Percentiles rank a stretch among this genome's conserved stretches.
These are phyloP conservation scores for Geotrichum klebahnii DNA, from an alignment of 1,139 yeast genomes.

Conservation along the genomic window DNA sequence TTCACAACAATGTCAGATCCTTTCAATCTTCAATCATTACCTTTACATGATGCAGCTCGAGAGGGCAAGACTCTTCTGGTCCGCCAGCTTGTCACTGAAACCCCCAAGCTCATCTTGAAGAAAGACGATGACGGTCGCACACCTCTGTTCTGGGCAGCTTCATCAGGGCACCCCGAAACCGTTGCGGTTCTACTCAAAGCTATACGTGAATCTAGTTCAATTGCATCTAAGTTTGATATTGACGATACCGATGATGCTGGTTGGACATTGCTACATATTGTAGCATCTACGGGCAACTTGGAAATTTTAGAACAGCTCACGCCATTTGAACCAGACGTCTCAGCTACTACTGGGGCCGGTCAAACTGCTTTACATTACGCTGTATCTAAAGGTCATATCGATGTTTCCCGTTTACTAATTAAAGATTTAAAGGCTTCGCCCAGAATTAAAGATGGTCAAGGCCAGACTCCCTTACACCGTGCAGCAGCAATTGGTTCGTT, in stretches of 20 bases:
- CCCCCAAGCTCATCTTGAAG: slow-evolving; percentile 46
- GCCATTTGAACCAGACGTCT: slow-evolving; percentile 46
- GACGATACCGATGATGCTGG: slow-evolving; percentile 75
- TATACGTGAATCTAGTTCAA: slow-evolving; percentile 24
- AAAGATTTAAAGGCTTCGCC: slow-evolving; percentile 52
- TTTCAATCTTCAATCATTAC: slow-evolving; percentile 21
- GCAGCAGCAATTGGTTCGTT: slow-evolving; percentile 78
- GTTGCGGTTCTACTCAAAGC: slow-evolving; percentile 51
- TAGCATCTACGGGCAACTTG: slow-evolving; percentile 66
- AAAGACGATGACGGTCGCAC: slow-evolving; percentile 74
- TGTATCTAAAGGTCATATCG: slow-evolving; percentile 59
- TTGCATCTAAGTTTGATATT: slow-evolving; percentile 48
- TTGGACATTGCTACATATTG: slow-evolving; percentile 86
- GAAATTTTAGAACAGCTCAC: slow-evolving; percentile 47
- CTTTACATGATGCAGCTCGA: slow-evolving; percentile 57
- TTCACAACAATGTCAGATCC: slow-evolving; percentile 21
- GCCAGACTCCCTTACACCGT: slow-evolving; percentile 68
- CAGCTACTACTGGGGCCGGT: slow-evolving; percentile 59
- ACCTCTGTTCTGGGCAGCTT: slow-evolving; percentile 87
- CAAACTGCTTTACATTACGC: slow-evolving; percentile 76
- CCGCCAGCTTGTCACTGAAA: slow-evolving; percentile 46
- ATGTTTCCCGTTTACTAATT: slow-evolving; percentile 51
- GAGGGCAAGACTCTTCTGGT: slow-evolving; percentile 52
- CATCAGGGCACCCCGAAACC: slow-evolving; percentile 55
- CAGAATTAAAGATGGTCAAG: slow-evolving; percentile 61